Percentiles rank a stretch among this genome's conserved stretches.
Conservation (phyloP, 495 filamentous ascomycete genomes). For the Penicillium cataractarum region DNA sequence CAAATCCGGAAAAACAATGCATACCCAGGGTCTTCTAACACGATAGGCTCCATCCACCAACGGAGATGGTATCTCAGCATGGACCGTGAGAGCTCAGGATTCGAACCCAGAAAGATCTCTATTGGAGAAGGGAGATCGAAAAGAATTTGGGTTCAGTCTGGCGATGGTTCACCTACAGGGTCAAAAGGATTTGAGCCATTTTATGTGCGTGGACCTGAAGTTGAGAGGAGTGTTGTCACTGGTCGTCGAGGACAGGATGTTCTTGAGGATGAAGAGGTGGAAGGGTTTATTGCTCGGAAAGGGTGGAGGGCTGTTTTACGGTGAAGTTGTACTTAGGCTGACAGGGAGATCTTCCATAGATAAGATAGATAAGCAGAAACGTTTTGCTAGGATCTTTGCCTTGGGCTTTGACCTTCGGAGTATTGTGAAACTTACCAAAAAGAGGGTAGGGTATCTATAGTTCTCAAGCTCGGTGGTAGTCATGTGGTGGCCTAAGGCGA, state of each 20-base stretch:
- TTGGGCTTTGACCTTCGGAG: too few species aligned
- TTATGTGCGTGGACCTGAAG: conserved; percentile 57
- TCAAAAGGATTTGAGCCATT: conserved; percentile 56
- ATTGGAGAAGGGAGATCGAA: conserved; percentile 10
- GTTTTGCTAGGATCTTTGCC: too few species aligned
- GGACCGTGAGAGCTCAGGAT: conserved; percentile 58
- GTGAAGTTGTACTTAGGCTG: conserved; percentile 24
- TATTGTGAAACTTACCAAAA: too few species aligned
- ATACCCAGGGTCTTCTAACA: conserved; percentile 64
- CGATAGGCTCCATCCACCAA: conserved; percentile 65
- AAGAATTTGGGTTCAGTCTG: conserved; percentile 28
- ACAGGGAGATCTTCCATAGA: neutral
- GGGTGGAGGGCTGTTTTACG: conserved; percentile 61
- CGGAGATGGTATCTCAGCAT: conserved; percentile 64
- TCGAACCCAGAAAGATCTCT: conserved; percentile 32
- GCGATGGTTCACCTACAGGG: neutral
- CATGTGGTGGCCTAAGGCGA: neutral
- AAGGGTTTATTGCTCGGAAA: conserved; percentile 54
- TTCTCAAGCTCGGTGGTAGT: too few species aligned
- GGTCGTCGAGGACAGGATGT: conserved; percentile 59
- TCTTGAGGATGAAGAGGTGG: conserved; percentile 59
- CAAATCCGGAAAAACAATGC: conserved; percentile 63
- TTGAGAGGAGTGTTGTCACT: conserved; percentile 65
- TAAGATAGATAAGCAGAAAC: too few species aligned
- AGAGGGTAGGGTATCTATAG: too few species aligned